Evolutionary conservation across 2,329 filamentous ascomycete genomes (phyloP), one percentile per base, ranked within the genome.

Genomic region (Cladosporium austrohemisphaericum): DNA sequence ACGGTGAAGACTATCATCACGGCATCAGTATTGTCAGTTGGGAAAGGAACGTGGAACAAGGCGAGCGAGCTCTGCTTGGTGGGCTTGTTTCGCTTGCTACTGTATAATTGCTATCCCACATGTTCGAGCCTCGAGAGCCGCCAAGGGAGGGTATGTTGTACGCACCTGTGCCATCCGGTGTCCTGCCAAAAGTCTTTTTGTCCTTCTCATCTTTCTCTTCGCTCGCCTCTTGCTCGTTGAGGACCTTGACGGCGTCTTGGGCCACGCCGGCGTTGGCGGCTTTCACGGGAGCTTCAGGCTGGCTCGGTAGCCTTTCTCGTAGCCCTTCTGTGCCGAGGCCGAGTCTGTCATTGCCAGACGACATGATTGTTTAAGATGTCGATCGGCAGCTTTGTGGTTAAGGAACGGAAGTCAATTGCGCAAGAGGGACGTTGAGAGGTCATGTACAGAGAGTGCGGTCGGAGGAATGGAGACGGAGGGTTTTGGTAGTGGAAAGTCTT

Each of bases 121-220:
- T 14, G 16, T 37, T 19, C 44, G 35, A 29, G 25, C 13, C 44
- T 23, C 33, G 33, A 14, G 25, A 47, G 33, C 44, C 44, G 31
- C 23, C 16, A 25, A 37, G 22, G 41, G 41, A 5, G 44, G 33
- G 23, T 38, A 14, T 38, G 18, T 52, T 48, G 55, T 48, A 76
- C 87, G 70, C 79, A 96, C 92, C 83, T 71, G 81, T 94, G 62
- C 92, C 92, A 71, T 91, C 86, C 23, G 88, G 88, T 11, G 92
- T 96, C 57, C 91, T 84, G 49, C 92, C 92, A 75, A 87, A 95
- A 0, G 90, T 95, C 75, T 88, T 92, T 66, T 82, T 83, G 54
- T 78, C 71, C 54, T 78, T 76, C 53, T 75, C 72, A 55, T 71
- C 61, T 54, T 75, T 73, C 57, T 71, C 67, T 3, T 65, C 60